These are phyloP conservation scores for Entomortierella beljakovae DNA, from an alignment of 192 early-diverging fungal genomes.

Conservation along the genomic window DNA sequence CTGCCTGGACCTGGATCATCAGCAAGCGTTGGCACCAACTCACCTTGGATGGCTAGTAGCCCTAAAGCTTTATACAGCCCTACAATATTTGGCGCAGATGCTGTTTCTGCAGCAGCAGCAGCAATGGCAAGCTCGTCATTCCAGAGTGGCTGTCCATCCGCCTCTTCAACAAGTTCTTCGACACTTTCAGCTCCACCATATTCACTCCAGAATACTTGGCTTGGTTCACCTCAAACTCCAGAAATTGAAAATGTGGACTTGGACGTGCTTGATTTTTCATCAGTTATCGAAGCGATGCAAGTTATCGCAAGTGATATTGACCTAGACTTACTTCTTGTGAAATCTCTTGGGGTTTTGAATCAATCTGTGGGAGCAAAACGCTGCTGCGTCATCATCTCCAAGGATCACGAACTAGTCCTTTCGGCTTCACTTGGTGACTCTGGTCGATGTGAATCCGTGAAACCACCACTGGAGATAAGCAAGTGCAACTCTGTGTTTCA, in stretches of 20 bases:
- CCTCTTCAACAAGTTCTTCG: conserved; percentile 8
- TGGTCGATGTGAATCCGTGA: conserved; percentile 42
- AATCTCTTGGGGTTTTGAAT: conserved; percentile 40
- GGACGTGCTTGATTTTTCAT: conserved; percentile 49
- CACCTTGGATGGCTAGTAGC: conserved; percentile 35
- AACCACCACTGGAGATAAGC: conserved; percentile 31
- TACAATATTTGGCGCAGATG: conserved; percentile 7
- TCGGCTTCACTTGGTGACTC: conserved; percentile 28
- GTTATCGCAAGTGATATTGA: conserved; percentile 52
- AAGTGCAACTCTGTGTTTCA: conserved; percentile 35
- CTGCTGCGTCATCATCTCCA: conserved; percentile 46
- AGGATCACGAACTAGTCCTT: conserved; percentile 39
- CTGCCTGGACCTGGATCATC: not conserved
- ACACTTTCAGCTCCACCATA: conserved; percentile 26
- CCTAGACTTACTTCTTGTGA: conserved; percentile 34
- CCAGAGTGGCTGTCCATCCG: conserved; percentile 8
- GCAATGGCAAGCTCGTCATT: conserved; percentile 26
- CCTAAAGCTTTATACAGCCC: conserved; percentile 26
- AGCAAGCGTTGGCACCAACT: conserved; percentile 6
- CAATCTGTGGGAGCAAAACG: conserved; percentile 33
- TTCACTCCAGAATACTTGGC: conserved; percentile 33
- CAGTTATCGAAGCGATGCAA: conserved; percentile 53
- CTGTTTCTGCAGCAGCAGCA: conserved; percentile 20
- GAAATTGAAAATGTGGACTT: conserved; percentile 36
- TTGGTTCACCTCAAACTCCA: conserved; percentile 31